Conservation (phyloP, 2,329 filamentous ascomycete genomes). For the Dactylellina sp. region DNA sequence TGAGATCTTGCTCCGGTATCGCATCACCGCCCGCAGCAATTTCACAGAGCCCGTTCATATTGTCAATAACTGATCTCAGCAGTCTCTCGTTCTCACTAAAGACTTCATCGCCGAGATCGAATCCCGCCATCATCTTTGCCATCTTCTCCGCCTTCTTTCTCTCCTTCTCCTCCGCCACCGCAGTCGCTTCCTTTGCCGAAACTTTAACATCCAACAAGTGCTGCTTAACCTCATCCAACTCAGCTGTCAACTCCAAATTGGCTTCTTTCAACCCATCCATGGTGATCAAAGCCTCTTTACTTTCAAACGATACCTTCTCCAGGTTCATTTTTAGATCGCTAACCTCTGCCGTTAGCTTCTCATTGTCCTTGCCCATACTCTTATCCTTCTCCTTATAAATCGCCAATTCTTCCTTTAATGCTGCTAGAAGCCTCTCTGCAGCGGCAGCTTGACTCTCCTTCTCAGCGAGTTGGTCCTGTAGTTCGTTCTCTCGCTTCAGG, state of each 20-base stretch:
- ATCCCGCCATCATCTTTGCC: conserved; percentile 99
- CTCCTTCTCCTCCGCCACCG: conserved; percentile 94
- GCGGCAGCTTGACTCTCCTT: conserved; percentile 84
- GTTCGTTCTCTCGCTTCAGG: conserved; percentile 90
- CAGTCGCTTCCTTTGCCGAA: conserved; percentile 91
- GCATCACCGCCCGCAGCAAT: conserved; percentile 80
- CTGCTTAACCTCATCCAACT: conserved; percentile 95
- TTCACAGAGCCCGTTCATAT: conserved; percentile 81
- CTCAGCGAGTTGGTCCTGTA: conserved; percentile 95
- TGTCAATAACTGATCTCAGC: conserved; percentile 84
- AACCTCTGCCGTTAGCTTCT: conserved; percentile 83
- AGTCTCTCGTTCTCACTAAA: conserved; percentile 93
- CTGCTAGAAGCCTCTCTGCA: conserved; percentile 81
- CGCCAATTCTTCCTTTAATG: conserved; percentile 85
- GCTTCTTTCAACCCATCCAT: conserved; percentile 98
- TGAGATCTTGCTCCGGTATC: conserved; percentile 83
- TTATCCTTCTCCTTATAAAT: conserved; percentile 87
- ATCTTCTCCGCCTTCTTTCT: conserved; percentile 99
- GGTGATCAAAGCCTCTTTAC: conserved; percentile 95
- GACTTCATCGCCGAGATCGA: conserved; percentile 90
- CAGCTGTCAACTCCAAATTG: conserved; percentile 88
- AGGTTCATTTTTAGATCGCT: conserved; percentile 97
- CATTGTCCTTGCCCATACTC: conserved; percentile 88
- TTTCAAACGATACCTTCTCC: conserved; percentile 93
- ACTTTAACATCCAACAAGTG: conserved; percentile 96